Evolutionary conservation across 306 rosid genomes (phyloP).

Genomic region (Neltuma alba): DNA sequence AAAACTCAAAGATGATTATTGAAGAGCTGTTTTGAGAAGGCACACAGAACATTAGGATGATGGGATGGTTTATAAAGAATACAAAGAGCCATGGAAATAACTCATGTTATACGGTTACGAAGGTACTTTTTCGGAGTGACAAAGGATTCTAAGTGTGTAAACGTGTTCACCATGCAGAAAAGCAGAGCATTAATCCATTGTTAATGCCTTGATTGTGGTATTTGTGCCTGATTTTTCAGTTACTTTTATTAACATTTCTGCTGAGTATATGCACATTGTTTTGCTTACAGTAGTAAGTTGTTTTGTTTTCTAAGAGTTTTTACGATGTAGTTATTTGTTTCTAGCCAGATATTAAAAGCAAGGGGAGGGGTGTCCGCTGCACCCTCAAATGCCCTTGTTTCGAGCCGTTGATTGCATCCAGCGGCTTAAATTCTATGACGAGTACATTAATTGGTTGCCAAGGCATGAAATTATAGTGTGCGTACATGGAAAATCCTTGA

Average conservation of each 20-base stretch:
- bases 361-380: too few species aligned
- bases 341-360: too few species aligned
- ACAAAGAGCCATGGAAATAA: background rate
- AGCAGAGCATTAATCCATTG: background rate
- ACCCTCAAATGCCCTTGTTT: too few species aligned
- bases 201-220: background rate
- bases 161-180: background rate
- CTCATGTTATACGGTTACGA: background rate
- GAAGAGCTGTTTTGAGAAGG: background rate
- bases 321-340: too few species aligned
- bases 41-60: background rate
- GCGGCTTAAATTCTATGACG: too few species aligned
- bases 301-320: too few species aligned
- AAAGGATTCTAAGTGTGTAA: background rate
- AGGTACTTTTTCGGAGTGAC: background rate
- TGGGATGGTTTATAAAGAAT: background rate
- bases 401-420: too few species aligned
- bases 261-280: background rate
- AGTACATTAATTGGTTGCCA: too few species aligned
- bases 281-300: background rate
- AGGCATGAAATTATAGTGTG: too few species aligned
- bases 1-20: background rate
- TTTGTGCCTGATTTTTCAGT: background rate
- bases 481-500: too few species aligned
- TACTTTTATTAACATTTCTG: background rate